These are phyloP conservation scores for Lycium ferocissimum DNA, from an alignment of 257 asterid genomes.

Conservation along the genomic window DNA sequence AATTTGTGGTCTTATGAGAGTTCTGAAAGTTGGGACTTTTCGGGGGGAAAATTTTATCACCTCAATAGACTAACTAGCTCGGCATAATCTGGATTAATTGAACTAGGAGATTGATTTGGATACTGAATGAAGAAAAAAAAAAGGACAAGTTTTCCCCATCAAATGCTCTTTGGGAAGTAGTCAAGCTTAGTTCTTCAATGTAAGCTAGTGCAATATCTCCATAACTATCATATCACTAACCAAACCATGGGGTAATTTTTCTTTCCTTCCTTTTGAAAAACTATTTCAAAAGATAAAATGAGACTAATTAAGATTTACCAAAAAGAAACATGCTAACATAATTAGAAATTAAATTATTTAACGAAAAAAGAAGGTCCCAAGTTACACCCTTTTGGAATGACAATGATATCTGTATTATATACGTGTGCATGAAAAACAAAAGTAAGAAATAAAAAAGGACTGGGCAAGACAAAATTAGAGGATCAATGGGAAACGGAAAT, in stretches of 20 bases:
- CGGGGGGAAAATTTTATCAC: too few species aligned
- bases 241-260: not conserved
- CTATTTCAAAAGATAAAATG: not conserved
- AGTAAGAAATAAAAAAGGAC: not conserved
- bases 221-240: not conserved
- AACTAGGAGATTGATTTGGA: too few species aligned
- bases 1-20: too few species aligned
- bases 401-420: not conserved
- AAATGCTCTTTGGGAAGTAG: not conserved
- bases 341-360: not conserved
- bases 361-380: not conserved
- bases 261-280: not conserved
- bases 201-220: not conserved
- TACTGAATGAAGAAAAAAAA: not conserved
- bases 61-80: too few species aligned
- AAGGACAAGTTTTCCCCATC: not conserved
- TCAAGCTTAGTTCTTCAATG: not conserved
- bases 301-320: not conserved
- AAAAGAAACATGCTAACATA: not conserved
- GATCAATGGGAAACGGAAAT: not conserved
- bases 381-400: not conserved
- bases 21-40: too few species aligned
- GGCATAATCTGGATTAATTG: not conserved
- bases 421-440: not conserved
- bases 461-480: not conserved